These are phyloP conservation scores for Ascochyta lentis DNA, from an alignment of 2,329 filamentous ascomycete genomes.

Conservation along the genomic window DNA sequence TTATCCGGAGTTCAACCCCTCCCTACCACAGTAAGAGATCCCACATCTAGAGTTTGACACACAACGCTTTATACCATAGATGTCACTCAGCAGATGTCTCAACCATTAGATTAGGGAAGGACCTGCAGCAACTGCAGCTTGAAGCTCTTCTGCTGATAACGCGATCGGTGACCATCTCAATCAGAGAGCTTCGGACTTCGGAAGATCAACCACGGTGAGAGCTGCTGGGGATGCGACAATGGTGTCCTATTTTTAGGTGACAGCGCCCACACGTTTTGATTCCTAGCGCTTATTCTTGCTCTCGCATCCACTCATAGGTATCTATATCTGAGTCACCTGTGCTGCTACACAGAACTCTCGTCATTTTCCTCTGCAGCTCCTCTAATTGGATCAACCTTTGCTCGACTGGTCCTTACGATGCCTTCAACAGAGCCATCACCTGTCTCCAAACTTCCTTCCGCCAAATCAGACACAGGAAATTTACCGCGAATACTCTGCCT, in stretches of 20 bases:
- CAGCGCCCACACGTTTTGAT: constrained; percentile 1
- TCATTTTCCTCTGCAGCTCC: neutral
- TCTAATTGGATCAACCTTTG: neutral
- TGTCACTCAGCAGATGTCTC: no score
- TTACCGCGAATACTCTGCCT: constrained; percentile 77
- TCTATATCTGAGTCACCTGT: neutral
- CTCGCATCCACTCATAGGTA: neutral
- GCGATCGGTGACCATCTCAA: neutral
- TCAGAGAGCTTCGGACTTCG: constrained; percentile 8
- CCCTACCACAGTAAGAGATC: neutral
- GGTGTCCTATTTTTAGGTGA: constrained; percentile 15
- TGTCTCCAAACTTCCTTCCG: constrained; percentile 32
- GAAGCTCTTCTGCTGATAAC: neutral
- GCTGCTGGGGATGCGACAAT: constrained; percentile 5
- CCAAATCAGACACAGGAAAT: constrained; percentile 31
- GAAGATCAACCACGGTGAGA: neutral
- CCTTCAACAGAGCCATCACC: constrained; percentile 6
- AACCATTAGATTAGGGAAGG: no score
- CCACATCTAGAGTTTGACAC: neutral
- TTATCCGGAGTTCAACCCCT: neutral
- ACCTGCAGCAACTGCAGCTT: neutral
- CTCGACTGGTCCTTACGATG: neutral
- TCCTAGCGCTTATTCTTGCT: neutral
- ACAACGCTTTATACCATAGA: no score
- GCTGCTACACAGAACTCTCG: neutral